Evolutionary conservation across 1,284 basidiomycete genomes (phyloP).

Genomic region (Ceratobasidium sp.): DNA sequence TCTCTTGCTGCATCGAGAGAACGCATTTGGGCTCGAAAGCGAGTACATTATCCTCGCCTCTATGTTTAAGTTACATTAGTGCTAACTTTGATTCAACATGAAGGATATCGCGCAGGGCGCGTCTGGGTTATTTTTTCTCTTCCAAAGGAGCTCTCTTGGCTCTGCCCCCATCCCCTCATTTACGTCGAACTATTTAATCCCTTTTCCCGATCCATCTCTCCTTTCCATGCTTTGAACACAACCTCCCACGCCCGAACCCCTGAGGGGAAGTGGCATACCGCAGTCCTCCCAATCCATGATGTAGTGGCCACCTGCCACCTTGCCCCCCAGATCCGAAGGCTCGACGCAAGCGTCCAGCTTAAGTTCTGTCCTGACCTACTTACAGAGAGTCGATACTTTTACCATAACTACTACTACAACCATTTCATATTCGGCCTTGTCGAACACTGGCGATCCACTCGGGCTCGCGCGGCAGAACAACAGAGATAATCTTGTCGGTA

Average conservation of each 20-base stretch:
- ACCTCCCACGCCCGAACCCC: neutral
- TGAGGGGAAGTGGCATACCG: neutral
- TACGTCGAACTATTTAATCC: conserved; percentile 6
- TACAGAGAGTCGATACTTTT: neutral
- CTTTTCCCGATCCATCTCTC: neutral
- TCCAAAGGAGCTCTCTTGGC: neutral
- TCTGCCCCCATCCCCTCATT: conserved; percentile 4
- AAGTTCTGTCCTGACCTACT: neutral
- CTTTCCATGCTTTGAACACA: neutral
- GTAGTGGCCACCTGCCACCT: conserved; percentile 1
- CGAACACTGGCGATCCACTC: neutral
- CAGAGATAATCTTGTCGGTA: too few relatives aligned
- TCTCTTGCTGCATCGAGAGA: neutral
- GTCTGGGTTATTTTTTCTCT: conserved; percentile 15
- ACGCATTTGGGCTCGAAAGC: neutral
- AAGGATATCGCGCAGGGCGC: conserved; percentile 17
- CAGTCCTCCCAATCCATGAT: neutral
- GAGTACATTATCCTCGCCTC: conserved; percentile 40
- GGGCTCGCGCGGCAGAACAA: neutral
- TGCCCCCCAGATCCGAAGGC: neutral
- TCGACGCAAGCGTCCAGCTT: neutral
- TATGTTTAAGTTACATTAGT: too few relatives aligned
- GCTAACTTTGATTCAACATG: neutral
- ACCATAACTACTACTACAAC: conserved; percentile 11
- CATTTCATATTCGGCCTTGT: conserved; percentile 2